Conservation (phyloP, 345 rosid genomes). For the Orychophragmus violaceus region DNA sequence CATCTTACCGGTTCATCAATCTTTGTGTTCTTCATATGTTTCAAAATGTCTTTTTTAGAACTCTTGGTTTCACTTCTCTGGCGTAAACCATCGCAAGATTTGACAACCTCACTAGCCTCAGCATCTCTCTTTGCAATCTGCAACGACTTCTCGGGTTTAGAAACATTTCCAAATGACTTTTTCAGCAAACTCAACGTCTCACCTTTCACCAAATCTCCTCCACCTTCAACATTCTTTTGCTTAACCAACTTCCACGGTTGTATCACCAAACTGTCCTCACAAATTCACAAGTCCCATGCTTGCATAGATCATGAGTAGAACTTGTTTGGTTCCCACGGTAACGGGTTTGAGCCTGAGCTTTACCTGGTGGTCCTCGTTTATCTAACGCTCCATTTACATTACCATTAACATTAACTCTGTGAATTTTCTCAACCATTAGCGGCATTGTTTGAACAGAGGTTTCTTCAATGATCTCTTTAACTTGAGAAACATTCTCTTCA, state of each 20-base stretch:
- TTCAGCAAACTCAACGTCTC: conserved; percentile 21
- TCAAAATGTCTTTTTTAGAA: no score
- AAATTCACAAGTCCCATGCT: conserved; percentile 65
- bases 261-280: conserved; percentile 31
- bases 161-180: no score
- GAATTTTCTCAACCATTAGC: background rate
- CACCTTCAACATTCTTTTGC: conserved; percentile 21
- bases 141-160: no score
- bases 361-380: conserved; percentile 12
- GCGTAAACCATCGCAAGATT: background rate
- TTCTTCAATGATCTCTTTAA: background rate
- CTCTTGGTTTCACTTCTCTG: background rate
- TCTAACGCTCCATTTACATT: conserved; percentile 30
- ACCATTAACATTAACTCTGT: conserved; percentile 6
- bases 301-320: conserved; percentile 84
- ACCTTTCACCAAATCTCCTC: conserved; percentile 18
- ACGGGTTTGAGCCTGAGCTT: conserved; percentile 39
- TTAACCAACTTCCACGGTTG: conserved; percentile 30
- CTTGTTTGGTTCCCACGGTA: conserved; percentile 57
- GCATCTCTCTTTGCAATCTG: background rate
- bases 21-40: background rate
- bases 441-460: conserved; percentile 6
- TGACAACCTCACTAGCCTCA: background rate
- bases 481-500: conserved; percentile 26
- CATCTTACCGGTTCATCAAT: background rate